Percentiles rank a stretch among this genome's conserved stretches.
These are phyloP conservation scores for Termitomyces sp. DNA, from an alignment of 768 basidiomycete genomes.

Conservation along the genomic window DNA sequence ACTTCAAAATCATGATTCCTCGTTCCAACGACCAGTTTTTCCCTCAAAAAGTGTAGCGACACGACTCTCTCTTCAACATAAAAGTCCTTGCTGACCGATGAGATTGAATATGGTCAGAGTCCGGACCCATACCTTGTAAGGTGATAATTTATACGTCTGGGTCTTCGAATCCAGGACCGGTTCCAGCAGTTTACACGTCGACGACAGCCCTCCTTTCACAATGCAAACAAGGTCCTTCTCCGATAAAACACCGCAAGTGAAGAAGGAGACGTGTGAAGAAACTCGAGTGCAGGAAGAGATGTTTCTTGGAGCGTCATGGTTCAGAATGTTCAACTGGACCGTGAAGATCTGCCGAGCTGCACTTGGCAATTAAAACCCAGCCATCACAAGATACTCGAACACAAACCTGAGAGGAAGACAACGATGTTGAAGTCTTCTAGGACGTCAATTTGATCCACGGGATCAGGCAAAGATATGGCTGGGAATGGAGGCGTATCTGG, in stretches of 20 bases:
- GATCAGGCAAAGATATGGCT: slow-evolving; percentile 1
- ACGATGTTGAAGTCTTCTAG: slow-evolving; percentile 72
- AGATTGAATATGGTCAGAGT: neutral
- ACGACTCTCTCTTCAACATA: slow-evolving; percentile 77
- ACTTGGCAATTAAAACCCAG: neutral
- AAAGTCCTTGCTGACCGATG: slow-evolving; percentile 50
- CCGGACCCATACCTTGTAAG: slow-evolving; percentile 7
- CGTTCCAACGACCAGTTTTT: slow-evolving; percentile 15
- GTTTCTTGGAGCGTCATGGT: neutral
- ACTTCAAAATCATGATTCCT: slow-evolving; percentile 17
- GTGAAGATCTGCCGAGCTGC: slow-evolving; percentile 8
- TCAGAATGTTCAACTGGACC: slow-evolving; percentile 1
- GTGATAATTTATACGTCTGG: neutral
- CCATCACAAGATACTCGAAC: too few species aligned
- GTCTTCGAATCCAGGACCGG: neutral
- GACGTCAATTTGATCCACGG: slow-evolving; percentile 73
- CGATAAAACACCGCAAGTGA: slow-evolving; percentile 3
- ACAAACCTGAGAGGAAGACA: slow-evolving; percentile 64
- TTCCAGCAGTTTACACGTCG: slow-evolving; percentile 14
- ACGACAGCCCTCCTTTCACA: slow-evolving; percentile 42
- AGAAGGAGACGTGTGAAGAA: slow-evolving; percentile 27
- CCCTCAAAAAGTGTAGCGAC: slow-evolving; percentile 71
- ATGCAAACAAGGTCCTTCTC: slow-evolving; percentile 51
- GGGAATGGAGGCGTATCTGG: slow-evolving; percentile 2
- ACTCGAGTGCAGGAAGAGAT: slow-evolving; percentile 9